phyloP scores from a whole-genome alignment of 192 early-diverging fungal species.

The Diversispora eburnea region DNA sequence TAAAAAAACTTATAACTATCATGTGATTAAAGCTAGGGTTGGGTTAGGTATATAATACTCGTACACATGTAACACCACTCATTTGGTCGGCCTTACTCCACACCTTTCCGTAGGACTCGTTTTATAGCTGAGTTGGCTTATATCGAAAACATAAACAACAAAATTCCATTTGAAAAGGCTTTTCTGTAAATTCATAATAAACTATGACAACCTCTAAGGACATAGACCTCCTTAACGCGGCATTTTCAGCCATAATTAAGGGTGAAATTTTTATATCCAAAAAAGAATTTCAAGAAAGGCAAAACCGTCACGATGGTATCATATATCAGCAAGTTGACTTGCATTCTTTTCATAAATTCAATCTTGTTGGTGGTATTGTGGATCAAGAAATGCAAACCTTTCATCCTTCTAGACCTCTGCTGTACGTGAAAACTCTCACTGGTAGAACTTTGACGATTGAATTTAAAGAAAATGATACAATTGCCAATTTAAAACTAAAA shows the following conservation, averaged over 20 bases:
- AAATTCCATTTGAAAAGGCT: too few relatives aligned
- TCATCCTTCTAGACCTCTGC: not conserved
- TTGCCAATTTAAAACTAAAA: conserved; percentile 68
- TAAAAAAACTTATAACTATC: too few relatives aligned
- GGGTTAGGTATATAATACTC: too few relatives aligned
- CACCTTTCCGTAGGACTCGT: too few relatives aligned
- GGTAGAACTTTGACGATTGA: conserved; percentile 89
- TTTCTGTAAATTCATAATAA: too few relatives aligned
- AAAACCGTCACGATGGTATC: not conserved
- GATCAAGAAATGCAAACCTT: not conserved
- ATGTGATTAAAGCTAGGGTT: too few relatives aligned
- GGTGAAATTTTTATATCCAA: not conserved
- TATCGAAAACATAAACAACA: too few relatives aligned
- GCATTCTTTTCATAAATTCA: not conserved
- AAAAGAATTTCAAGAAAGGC: not conserved
- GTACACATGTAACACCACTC: too few relatives aligned
- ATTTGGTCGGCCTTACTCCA: too few relatives aligned
- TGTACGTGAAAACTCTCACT: conserved; percentile 58
- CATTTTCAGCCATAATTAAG: not conserved
- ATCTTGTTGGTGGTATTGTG: not conserved
- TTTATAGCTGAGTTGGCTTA: too few relatives aligned
- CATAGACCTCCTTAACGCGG: conserved; percentile 1
- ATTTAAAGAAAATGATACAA: conserved; percentile 59
- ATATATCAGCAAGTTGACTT: not conserved
- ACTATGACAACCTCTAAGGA: not conserved